phyloP scores from a whole-genome alignment of 1,284 basidiomycete species.

The Cryptococcus sp. region DNA sequence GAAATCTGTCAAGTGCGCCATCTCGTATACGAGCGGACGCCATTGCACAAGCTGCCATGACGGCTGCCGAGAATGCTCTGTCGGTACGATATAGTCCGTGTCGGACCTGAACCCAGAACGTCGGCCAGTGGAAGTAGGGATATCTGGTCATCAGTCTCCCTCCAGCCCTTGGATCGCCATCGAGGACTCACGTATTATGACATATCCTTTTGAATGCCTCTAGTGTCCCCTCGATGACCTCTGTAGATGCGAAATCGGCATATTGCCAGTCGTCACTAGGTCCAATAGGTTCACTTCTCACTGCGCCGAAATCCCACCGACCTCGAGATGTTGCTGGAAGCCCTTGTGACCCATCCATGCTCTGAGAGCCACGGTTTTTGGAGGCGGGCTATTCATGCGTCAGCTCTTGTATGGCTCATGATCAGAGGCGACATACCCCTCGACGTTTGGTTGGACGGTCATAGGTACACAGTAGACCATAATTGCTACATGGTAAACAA shows the following conservation, averaged over 20 bases:
- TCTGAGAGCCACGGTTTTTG: constrained; percentile 1
- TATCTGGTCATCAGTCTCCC: constrained; percentile 16
- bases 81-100: constrained; percentile 27
- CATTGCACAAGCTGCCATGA: constrained; percentile 41
- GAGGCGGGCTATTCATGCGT: constrained; percentile 4
- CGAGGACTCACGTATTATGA: constrained; percentile 33
- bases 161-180: neutral
- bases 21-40: constrained; percentile 39
- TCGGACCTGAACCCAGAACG: constrained; percentile 25
- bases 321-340: too few relatives aligned
- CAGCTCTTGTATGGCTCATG: neutral
- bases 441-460: constrained; percentile 41
- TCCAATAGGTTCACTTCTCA: neutral
- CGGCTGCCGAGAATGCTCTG: constrained; percentile 30
- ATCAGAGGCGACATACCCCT: constrained; percentile 31
- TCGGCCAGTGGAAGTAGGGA: constrained; percentile 45
- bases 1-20: constrained; percentile 18
- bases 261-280: constrained; percentile 21
- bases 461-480: constrained; percentile 40
- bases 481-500: constrained; percentile 38
- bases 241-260: constrained; percentile 23
- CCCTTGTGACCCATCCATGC: too few relatives aligned
- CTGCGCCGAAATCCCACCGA: neutral
- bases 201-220: constrained; percentile 30
- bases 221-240: constrained; percentile 27